These are phyloP conservation scores for Arabis hirsuta DNA, from an alignment of 345 rosid species.

Conservation along the genomic window DNA sequence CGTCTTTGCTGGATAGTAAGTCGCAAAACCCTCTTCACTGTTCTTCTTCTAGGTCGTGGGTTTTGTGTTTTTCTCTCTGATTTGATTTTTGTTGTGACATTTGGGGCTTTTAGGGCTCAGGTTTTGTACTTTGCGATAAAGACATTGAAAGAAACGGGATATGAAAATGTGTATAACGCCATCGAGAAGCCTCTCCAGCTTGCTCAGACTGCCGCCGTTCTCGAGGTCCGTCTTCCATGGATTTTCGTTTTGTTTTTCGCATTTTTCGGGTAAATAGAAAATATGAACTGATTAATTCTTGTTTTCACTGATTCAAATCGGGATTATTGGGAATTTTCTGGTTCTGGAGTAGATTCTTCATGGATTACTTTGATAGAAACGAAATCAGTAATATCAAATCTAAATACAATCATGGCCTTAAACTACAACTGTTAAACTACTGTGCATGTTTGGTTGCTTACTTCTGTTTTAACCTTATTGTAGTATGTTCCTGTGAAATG, in stretches of 20 bases:
- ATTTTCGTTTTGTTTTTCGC: background rate
- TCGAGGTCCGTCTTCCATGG: slow-evolving; percentile 61
- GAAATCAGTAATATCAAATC: too few relatives aligned
- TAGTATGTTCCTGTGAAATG: too few relatives aligned
- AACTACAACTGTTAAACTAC: too few relatives aligned
- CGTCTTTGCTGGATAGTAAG: slow-evolving; percentile 80
- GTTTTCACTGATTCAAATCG: too few relatives aligned
- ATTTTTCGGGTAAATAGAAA: background rate
- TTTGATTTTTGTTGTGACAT: background rate
- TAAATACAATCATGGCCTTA: too few relatives aligned
- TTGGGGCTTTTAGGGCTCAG: slow-evolving; percentile 65
- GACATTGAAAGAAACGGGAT: slow-evolving; percentile 68
- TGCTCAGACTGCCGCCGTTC: slow-evolving; percentile 90
- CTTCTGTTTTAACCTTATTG: too few relatives aligned
- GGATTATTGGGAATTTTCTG: too few relatives aligned
- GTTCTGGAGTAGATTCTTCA: too few relatives aligned
- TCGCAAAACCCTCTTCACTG: slow-evolving; percentile 7
- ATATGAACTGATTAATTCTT: slow-evolving; percentile 9
- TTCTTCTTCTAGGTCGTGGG: background rate
- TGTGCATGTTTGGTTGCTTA: too few relatives aligned
- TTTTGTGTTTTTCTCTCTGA: background rate
- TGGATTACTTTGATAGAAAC: too few relatives aligned
- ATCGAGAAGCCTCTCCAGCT: slow-evolving; percentile 86
- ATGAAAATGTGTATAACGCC: slow-evolving; percentile 75
- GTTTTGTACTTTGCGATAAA: slow-evolving; percentile 73